Conservation (phyloP, 305 asterid species). For the Fraxinus paxiana region DNA sequence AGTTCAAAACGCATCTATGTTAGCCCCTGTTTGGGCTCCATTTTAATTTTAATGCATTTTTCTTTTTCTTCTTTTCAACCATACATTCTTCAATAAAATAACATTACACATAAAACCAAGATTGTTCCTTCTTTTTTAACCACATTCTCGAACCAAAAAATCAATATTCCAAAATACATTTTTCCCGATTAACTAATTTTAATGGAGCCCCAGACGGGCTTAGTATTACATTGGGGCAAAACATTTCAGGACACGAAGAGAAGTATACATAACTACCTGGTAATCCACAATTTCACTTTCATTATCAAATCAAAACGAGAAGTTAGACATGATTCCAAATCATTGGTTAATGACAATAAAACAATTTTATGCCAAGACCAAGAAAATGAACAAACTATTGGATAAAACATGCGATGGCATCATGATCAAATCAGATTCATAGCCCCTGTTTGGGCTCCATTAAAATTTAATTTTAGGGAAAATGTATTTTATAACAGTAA, state of each 20-base stretch:
- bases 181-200: not conserved
- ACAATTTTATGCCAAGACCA: not conserved
- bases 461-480: not conserved
- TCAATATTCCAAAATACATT: not conserved
- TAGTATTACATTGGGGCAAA: not conserved
- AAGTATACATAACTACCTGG: not conserved
- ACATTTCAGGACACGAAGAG: not conserved
- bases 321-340: not conserved
- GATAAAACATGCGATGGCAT: constrained; percentile 2
- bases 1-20: not conserved
- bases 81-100: not conserved
- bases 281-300: not conserved
- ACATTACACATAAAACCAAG: not conserved
- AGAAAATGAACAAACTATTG: not conserved
- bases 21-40: not conserved
- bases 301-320: not conserved
- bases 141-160: not conserved
- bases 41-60: not conserved
- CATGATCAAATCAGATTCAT: not conserved
- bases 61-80: not conserved
- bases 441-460: not conserved
- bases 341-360: not conserved
- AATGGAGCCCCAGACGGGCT: not conserved
- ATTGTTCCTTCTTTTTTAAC: not conserved
- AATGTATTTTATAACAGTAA: not conserved